Evolutionary conservation across 2,329 filamentous ascomycete genomes (phyloP).

Genomic region (Nothophoma quercina): DNA sequence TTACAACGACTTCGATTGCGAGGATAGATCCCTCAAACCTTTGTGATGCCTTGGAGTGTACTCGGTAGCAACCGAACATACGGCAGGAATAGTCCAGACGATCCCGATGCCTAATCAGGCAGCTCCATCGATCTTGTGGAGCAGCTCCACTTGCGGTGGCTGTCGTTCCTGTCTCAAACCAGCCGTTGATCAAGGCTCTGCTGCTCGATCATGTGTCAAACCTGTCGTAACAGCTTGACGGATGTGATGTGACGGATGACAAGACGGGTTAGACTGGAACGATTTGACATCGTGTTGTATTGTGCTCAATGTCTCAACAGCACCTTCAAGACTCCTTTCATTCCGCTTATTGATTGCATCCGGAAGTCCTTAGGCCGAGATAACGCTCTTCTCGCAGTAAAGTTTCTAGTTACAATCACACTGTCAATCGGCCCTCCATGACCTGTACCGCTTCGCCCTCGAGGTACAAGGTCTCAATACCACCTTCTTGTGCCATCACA

Average conservation of each 20-base stretch:
- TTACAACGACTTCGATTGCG: conserved; percentile 32
- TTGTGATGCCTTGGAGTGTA: conserved; percentile 43
- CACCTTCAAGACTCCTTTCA: conserved; percentile 16
- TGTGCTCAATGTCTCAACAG: conserved; percentile 9
- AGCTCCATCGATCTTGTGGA: conserved; percentile 19
- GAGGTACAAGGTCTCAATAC: conserved; percentile 53
- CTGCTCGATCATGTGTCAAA: conserved; percentile 22
- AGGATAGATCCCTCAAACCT: conserved; percentile 41
- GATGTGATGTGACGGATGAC: conserved; percentile 34
- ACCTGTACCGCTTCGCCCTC: conserved; percentile 55
- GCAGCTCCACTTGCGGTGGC: conserved; percentile 16
- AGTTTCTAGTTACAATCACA: conserved; percentile 17
- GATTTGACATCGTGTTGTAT: conserved; percentile 17
- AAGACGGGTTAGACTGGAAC: conserved; percentile 22
- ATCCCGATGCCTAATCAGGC: conserved; percentile 23
- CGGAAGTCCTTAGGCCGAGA: conserved; percentile 6
- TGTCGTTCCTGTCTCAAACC: conserved; percentile 19
- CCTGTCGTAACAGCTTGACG: conserved; percentile 18
- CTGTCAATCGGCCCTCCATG: conserved; percentile 41
- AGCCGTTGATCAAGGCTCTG: conserved; percentile 6
- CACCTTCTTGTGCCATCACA: conserved; percentile 46
- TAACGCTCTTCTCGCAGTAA: not conserved
- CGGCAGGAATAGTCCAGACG: conserved; percentile 33
- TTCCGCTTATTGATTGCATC: conserved; percentile 3
- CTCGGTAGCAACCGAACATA: conserved; percentile 34